Evolutionary conservation across 2,329 filamentous ascomycete species (phyloP), one percentile per base, ranked within the genome.

Genomic region (Aschersonia sp.): DNA sequence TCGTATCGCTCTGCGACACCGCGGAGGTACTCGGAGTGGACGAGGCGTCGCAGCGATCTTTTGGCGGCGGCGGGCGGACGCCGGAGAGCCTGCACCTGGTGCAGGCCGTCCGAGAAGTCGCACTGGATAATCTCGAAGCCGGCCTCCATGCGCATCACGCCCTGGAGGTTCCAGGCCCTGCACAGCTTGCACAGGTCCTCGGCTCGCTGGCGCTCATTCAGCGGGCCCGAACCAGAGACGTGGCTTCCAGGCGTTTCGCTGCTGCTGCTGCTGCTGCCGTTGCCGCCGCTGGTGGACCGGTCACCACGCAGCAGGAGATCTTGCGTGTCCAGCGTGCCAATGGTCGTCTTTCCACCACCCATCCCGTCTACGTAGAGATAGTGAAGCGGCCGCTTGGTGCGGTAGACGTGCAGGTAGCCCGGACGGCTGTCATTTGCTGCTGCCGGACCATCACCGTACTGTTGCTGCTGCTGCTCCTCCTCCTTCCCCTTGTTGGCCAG

Each of bases 91-190:
- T 55, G 54, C 1, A 65, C 40, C 22, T 62, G 52, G 37, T 59
- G 56, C 10, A 70, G 54, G 0, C 64, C 64, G 5, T 63, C 52
- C 4, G 56, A 52, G 44, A 83, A 82, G 41, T 75, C 63, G 55
- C 78, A 83, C 12, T 79, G 62, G 47, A 82, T 80, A 47, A 82
- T 68, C 57, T 83, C 79, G 50, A 82, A 81, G 0, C 79, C 79
- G 6, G 69, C 70, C 55, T 83, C 79, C 69, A 79, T 79, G 9
- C 78, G 69, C 2, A 83, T 57, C 14, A 82, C 65, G 0, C 75
- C 76, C 50, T 81, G 71, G 12, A 82, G 63, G 29, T 70, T 69
- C 77, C 54, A 72, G 47, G 49, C 61, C 52, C 40, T 59, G 12
- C 70, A 68, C n/a, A 79, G 59, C 0, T 66, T 58, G 58, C 79